Base-by-base conservation (phyloP, 1,139 yeast genomes). In the Trichomonascaceae sp. region DNA sequence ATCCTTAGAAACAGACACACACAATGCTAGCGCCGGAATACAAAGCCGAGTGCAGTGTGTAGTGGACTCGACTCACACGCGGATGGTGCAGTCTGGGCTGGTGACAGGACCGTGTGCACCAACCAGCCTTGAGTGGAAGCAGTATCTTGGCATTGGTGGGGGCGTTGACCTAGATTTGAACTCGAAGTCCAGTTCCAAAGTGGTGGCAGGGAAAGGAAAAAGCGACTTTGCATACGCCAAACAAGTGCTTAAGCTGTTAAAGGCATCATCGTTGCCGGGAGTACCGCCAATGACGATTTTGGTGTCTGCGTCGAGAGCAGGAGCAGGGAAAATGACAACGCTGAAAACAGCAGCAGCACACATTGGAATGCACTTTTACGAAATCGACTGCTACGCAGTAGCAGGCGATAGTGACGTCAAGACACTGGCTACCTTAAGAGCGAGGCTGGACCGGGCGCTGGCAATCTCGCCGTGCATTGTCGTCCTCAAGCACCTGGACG, bases 301-400 rank as follows among this genome's bases (percentile, higher is more conserved):
- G 23, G 52, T 89, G 20, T 71, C 69, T 33, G 81, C 95, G 2
- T 62, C 74, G 50, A 70, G 75, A 23, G 63, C 93, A 35, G 87
- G 82, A 4, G 72, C 81, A 5, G 98, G 98, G 0, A 89, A 89
- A 48, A 54, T 78, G 0, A 71, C 77, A 0, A 51, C 80, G 26
- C 70, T 82, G 0, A 57, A 69, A 36, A 69, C 71, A 38, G 50
- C 75, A 1, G 66, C 80, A 0, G 55, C 62, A 5, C 70, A 70
- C 27, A 52, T 76, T 35, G 95, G 96, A 0, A 56, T 76, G 16
- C 80, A 81, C 44, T 56, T 79, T 11, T 60, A 79, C 29, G 81
- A 74, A 34, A 57, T 89, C 13, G 93, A 85, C 45, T 76, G 85
- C 29, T 67, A 72, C 44, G 64, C 62, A 25, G 41, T 65, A 3